Evolutionary conservation across 768 basidiomycete species (phyloP).

Genomic region (Lepiota subincarnata): DNA sequence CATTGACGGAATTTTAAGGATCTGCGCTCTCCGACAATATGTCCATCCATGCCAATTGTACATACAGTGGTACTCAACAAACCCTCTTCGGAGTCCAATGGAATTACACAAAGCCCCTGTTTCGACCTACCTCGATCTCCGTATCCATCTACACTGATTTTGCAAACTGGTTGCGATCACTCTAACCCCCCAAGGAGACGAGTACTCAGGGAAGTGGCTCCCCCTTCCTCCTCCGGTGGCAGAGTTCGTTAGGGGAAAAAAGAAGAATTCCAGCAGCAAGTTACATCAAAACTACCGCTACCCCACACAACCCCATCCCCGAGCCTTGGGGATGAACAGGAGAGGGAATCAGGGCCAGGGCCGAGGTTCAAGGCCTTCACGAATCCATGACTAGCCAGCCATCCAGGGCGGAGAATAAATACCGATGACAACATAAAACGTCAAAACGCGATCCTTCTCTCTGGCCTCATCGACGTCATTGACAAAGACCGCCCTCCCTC

Average conservation of each 20-base stretch:
- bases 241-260: no score
- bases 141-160: conserved; percentile 33
- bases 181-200: conserved; percentile 6
- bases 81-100: conserved; percentile 14
- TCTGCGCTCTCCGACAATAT: conserved; percentile 32
- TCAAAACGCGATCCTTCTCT: neutral
- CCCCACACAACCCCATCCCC: no score
- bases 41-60: conserved; percentile 12
- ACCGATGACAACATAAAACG: neutral
- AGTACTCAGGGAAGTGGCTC: neutral
- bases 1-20: conserved; percentile 29
- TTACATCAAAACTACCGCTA: no score
- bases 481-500: no score
- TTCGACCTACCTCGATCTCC: conserved; percentile 37
- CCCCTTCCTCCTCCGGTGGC: neutral
- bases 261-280: no score
- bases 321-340: no score
- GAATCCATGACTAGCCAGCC: no score
- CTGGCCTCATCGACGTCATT: neutral
- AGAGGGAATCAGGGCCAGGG: no score
- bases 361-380: no score
- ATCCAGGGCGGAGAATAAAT: neutral
- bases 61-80: conserved; percentile 22
- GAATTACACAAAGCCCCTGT: conserved; percentile 26
- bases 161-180: conserved; percentile 14